A percentile compares a stretch with the other conserved stretches of the same genome.
Conservation (phyloP, 2,329 filamentous ascomycete species). For the Exophiala alcalophila region DNA sequence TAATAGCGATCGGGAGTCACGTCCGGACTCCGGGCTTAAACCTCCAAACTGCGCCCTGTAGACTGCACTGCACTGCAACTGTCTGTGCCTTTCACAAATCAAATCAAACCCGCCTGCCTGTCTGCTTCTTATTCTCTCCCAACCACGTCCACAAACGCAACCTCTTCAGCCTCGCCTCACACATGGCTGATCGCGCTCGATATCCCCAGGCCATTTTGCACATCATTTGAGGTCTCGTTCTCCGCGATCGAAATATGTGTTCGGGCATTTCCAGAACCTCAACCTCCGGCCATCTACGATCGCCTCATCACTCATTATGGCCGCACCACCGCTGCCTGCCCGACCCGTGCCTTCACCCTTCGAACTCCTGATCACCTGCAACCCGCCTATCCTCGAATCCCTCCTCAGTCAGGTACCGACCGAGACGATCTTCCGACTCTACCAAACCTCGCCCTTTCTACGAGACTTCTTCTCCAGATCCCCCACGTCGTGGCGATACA, state of each 20-base stretch:
- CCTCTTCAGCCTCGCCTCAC: no score
- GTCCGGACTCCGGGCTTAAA: no score
- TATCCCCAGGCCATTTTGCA: no score
- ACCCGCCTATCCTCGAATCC: conserved; percentile 58
- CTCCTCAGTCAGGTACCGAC: conserved; percentile 58
- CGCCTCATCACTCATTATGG: conserved; percentile 13
- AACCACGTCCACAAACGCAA: no score
- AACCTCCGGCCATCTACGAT: conserved; percentile 3
- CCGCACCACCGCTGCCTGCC: conserved; percentile 19
- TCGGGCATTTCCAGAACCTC: conserved; percentile 1
- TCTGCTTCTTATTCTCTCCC: no score
- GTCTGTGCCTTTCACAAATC: no score
- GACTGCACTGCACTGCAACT: no score
- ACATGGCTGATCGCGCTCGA: no score
- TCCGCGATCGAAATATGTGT: conserved; percentile 20
- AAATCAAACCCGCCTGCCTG: no score
- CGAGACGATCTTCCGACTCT: conserved; percentile 55
- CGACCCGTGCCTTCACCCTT: conserved; percentile 42
- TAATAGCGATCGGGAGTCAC: no score
- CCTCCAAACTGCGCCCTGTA: no score
- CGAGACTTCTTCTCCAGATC: conserved; percentile 55
- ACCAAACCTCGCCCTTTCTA: conserved; percentile 57
- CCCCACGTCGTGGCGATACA: conserved; percentile 59
- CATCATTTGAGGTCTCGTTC: no score
- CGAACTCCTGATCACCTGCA: conserved; percentile 55